Evolutionary conservation across 2,329 filamentous ascomycete species (phyloP).

Genomic region (Xylariaceae sp.): DNA sequence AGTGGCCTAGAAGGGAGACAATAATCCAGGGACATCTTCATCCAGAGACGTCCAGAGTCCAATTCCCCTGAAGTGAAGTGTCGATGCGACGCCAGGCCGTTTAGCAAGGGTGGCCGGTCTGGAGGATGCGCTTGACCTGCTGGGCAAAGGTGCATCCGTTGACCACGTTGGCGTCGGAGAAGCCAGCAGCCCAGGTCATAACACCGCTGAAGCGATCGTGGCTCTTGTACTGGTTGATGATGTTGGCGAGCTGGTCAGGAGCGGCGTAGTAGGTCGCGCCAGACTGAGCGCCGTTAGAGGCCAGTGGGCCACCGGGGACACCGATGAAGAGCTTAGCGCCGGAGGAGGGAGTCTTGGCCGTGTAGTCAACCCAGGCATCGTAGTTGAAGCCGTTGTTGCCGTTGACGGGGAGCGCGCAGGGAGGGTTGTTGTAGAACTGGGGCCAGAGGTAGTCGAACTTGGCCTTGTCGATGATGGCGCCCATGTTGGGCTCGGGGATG

Average conservation of each 20-base stretch:
- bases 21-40: too few relatives aligned
- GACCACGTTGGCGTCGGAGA: constrained; percentile 33
- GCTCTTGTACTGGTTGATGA: constrained; percentile 29
- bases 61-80: background rate
- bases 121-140: constrained; percentile 35
- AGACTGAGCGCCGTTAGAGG: constrained; percentile 31
- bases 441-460: constrained; percentile 41
- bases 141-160: constrained; percentile 40
- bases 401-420: constrained; percentile 34
- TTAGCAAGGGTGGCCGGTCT: constrained; percentile 29
- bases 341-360: constrained; percentile 31
- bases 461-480: constrained; percentile 34
- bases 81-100: background rate
- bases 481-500: constrained; percentile 42
- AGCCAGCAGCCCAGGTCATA: constrained; percentile 41
- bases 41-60: background rate
- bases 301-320: constrained; percentile 35
- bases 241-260: constrained; percentile 29
- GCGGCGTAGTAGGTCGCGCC: constrained; percentile 35
- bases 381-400: constrained; percentile 35
- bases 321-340: constrained; percentile 38
- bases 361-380: constrained; percentile 32
- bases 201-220: constrained; percentile 34
- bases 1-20: too few relatives aligned
- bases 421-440: constrained; percentile 43